Evolutionary conservation across 2,329 filamentous ascomycete genomes (phyloP), one percentile per base, ranked within the genome.

Genomic region (Biscogniauxia sp.): DNA sequence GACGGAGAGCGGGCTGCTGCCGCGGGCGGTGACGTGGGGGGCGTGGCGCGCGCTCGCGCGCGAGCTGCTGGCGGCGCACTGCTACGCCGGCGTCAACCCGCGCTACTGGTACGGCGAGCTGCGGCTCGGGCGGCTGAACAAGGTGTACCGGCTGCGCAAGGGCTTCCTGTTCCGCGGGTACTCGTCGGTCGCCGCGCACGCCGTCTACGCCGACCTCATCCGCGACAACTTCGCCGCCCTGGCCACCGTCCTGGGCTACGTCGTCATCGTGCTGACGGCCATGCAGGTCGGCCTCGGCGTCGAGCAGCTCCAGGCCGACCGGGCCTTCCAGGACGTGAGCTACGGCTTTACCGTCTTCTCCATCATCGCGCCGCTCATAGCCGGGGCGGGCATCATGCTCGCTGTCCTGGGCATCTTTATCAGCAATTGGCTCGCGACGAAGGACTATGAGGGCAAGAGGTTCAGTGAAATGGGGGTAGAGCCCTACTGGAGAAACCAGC

Each of bases 41-140:
- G 56, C 52, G 4, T 80, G 78, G 79, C 74, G 73, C 57, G 62
- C 64, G 1, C 55, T 77, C 37, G 60, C 62, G 3, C 56, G 54
- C 6, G 70, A 75, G 55, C 58, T 69, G 19, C 56, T 70, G 17
- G 32, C 66, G 28, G 63, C 66, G 53, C 69, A 73, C 61, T 67
- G 66, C 61, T 73, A 73, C 63, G 64, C 66, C 2, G 52, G 66
- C 11, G 63, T 74, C 54, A 73, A 75, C 58, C 69, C 69, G 26
- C 71, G 78, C 17, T 79, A 77, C 64, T 70, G 68, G 62, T 79
- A 76, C 63, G 77, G 77, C 17, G 78, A 79, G 63, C 73, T 79
- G 15, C 74, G 76, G 2, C 64, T 75, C 1, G 68, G 68, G 55
- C 73, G 75, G n/a, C 55, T 76, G 52, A 75, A 83, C 67, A 76